Conservation (phyloP, 208 protist genomes). For the Trypanosoma scelopori region DNA sequence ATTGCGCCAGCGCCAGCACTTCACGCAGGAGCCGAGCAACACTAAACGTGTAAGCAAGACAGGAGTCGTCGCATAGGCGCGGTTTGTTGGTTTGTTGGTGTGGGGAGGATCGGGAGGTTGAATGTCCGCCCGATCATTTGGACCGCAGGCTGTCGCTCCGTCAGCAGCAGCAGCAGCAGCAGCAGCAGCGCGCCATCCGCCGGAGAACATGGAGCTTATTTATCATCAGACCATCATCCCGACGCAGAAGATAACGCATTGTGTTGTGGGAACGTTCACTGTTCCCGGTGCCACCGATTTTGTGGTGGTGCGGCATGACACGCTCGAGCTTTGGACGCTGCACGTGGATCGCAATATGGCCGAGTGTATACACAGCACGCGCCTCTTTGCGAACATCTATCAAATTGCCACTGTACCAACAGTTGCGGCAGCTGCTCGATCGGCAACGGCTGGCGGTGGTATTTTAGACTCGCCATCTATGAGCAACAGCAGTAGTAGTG, state of each 20-base stretch:
- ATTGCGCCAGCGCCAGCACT: too few species aligned
- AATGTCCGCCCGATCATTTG: background rate
- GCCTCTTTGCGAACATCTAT: conserved; percentile 58
- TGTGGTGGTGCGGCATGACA: conserved; percentile 62
- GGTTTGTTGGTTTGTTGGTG: too few species aligned
- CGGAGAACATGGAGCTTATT: conserved; percentile 47
- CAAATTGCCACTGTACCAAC: conserved; percentile 68
- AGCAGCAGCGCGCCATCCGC: background rate
- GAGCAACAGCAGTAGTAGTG: background rate
- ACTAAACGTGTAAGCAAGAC: background rate
- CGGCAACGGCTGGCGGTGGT: conserved; percentile 13
- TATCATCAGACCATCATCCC: conserved; percentile 87
- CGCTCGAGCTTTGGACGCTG: conserved; percentile 75
- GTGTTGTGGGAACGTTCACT: conserved; percentile 75
- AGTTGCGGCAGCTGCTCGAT: conserved; percentile 1
- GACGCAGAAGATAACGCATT: conserved; percentile 69
- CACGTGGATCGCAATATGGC: conserved; percentile 39
- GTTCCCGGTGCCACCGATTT: conserved; percentile 64
- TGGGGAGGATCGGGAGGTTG: too few species aligned
- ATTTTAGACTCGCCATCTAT: conserved; percentile 21
- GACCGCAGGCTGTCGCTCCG: too few species aligned
- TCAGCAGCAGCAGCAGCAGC: background rate
- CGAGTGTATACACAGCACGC: conserved; percentile 67
- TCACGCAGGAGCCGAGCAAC: background rate
- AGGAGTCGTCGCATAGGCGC: too few species aligned